Percentiles rank a stretch among this genome's conserved stretches.
phyloP scores from a whole-genome alignment of 2,329 filamentous ascomycete species.

The Colletotrichum sp. region DNA sequence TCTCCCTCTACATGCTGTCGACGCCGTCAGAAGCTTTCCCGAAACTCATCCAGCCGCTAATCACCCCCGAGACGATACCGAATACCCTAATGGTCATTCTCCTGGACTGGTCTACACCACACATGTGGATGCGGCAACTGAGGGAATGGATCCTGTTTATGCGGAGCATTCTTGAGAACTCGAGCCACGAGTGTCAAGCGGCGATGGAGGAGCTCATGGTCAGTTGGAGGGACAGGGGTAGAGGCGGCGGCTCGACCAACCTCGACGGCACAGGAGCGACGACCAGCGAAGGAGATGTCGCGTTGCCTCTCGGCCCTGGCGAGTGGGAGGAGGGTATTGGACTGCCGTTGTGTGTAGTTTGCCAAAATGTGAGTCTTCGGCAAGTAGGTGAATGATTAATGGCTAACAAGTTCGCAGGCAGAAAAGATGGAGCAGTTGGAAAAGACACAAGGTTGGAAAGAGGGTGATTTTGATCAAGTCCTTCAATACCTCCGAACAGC shows the following conservation, averaged over 20 bases:
- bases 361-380: conserved; percentile 75
- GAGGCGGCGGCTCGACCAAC: conserved; percentile 65
- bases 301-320: conserved; percentile 81
- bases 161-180: conserved; percentile 74
- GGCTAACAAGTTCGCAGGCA: conserved; percentile 54
- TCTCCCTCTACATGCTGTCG: conserved; percentile 89
- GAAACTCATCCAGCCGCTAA: conserved; percentile 80
- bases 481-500: conserved; percentile 91
- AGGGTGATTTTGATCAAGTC: conserved; percentile 95
- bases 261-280: conserved; percentile 65
- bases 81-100: conserved; percentile 89
- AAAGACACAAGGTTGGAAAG: conserved; percentile 90
- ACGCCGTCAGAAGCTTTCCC: conserved; percentile 84
- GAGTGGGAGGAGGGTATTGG: conserved; percentile 94
- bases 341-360: conserved; percentile 90
- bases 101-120: conserved; percentile 95
- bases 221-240: conserved; percentile 77
- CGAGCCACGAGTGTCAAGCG: conserved; percentile 78
- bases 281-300: conserved; percentile 69
- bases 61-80: conserved; percentile 82
- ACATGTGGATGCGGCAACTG: conserved; percentile 88
- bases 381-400: background rate
- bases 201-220: conserved; percentile 87
- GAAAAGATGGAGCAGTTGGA: conserved; percentile 92
- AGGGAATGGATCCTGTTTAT: conserved; percentile 89